Conservation (phyloP, 345 rosid species). For the Eucalyptus urophylla region DNA sequence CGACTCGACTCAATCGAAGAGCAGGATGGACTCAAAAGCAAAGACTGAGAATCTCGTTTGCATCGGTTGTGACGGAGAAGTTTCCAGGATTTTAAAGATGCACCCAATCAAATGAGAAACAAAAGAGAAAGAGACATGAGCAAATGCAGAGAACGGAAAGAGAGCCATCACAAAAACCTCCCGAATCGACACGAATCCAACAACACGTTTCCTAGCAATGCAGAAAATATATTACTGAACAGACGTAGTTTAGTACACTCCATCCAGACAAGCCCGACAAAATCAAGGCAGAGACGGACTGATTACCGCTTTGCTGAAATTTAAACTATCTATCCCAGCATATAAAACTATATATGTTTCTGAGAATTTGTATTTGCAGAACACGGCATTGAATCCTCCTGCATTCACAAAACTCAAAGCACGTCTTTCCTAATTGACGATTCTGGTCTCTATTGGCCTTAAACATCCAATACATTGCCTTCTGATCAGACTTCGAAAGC, state of each 20-base stretch:
- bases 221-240: not conserved
- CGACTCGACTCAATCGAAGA: not conserved
- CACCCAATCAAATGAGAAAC: not conserved
- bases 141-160: not conserved
- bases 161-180: not conserved
- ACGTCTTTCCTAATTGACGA: not conserved
- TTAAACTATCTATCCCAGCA: not conserved
- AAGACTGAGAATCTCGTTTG: not conserved
- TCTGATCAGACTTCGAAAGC: not conserved
- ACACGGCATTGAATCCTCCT: not conserved
- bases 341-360: not conserved
- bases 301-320: not conserved
- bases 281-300: not conserved
- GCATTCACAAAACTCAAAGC: not conserved
- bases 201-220: not conserved
- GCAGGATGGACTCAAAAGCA: not conserved
- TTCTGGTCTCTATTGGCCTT: not conserved
- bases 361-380: not conserved
- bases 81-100: not conserved
- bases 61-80: not conserved
- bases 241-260: not conserved
- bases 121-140: not conserved
- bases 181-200: not conserved
- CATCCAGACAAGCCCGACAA: not conserved
- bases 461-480: not conserved